These are phyloP conservation scores for Xylaria acuta DNA, from an alignment of 495 filamentous ascomycete genomes.

Conservation along the genomic window DNA sequence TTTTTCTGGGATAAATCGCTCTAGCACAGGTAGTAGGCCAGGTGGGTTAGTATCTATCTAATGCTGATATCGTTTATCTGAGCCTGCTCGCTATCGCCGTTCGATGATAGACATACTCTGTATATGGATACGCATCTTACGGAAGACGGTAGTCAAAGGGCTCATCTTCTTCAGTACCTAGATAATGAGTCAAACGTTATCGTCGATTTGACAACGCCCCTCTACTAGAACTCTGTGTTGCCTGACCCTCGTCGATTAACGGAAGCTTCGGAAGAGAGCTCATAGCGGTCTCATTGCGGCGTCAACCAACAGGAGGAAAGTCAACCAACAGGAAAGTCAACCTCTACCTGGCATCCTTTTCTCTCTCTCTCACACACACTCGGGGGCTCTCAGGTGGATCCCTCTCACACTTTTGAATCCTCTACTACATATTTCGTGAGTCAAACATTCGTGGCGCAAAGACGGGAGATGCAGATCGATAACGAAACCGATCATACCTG, in stretches of 20 bases:
- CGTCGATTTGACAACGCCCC: background rate
- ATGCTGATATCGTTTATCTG: background rate
- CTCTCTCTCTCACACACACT: too few relatives aligned
- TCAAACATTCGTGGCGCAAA: background rate
- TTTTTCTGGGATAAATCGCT: background rate
- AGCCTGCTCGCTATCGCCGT: background rate
- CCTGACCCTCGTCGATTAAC: background rate
- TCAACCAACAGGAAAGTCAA: too few relatives aligned
- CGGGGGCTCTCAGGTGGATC: background rate
- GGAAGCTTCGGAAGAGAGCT: background rate
- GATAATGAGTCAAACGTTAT: background rate
- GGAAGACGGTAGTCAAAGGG: background rate
- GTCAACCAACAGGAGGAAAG: background rate
- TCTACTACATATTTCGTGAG: background rate
- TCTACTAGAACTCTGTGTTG: background rate
- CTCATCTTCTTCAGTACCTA: background rate
- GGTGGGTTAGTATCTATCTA: background rate
- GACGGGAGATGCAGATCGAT: background rate
- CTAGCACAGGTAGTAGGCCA: background rate
- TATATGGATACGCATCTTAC: background rate
- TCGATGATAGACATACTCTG: background rate
- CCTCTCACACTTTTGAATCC: background rate
- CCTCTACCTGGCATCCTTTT: background rate
- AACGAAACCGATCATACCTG: background rate
- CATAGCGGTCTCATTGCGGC: background rate